phyloP scores from a whole-genome alignment of 805 yeast species.

The Ogataea kodamae region DNA sequence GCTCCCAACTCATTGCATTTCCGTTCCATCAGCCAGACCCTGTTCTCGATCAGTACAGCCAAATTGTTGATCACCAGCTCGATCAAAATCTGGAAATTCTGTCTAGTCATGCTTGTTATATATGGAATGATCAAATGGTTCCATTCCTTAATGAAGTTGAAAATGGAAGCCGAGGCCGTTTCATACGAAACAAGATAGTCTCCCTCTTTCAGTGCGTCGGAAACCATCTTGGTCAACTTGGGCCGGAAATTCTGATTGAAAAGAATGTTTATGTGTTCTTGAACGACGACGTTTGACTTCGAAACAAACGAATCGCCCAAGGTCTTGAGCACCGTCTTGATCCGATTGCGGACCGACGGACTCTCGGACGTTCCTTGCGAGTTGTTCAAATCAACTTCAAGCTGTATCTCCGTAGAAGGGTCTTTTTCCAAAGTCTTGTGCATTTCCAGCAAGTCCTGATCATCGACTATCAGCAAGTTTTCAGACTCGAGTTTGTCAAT shows the following conservation, averaged over 20 bases:
- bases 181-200: slow-evolving; percentile 35
- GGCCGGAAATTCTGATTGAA: slow-evolving; percentile 37
- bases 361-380: slow-evolving; percentile 16
- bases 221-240: slow-evolving; percentile 34
- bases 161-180: slow-evolving; percentile 30
- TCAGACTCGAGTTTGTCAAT: slow-evolving; percentile 25
- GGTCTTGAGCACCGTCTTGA: slow-evolving; percentile 20
- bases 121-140: slow-evolving; percentile 61
- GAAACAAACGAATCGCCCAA: slow-evolving; percentile 22
- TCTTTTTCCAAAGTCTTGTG: slow-evolving; percentile 24
- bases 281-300: slow-evolving; percentile 37
- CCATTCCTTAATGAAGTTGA: slow-evolving; percentile 63
- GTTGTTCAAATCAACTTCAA: slow-evolving; percentile 18
- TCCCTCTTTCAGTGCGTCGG: slow-evolving; percentile 37
- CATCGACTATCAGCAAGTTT: slow-evolving; percentile 32
- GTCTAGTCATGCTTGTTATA: slow-evolving; percentile 31
- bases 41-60: slow-evolving; percentile 58
- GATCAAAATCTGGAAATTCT: slow-evolving; percentile 49
- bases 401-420: slow-evolving; percentile 16
- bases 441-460: slow-evolving; percentile 27
- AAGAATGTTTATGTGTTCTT: slow-evolving; percentile 41
- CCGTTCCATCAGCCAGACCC: slow-evolving; percentile 61
- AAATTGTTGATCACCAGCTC: slow-evolving; percentile 49
- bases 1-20: slow-evolving; percentile 82
- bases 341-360: slow-evolving; percentile 25